Evolutionary conservation across 2,329 filamentous ascomycete genomes (phyloP).

Genomic region (Hymenoscyphus fructigenus): DNA sequence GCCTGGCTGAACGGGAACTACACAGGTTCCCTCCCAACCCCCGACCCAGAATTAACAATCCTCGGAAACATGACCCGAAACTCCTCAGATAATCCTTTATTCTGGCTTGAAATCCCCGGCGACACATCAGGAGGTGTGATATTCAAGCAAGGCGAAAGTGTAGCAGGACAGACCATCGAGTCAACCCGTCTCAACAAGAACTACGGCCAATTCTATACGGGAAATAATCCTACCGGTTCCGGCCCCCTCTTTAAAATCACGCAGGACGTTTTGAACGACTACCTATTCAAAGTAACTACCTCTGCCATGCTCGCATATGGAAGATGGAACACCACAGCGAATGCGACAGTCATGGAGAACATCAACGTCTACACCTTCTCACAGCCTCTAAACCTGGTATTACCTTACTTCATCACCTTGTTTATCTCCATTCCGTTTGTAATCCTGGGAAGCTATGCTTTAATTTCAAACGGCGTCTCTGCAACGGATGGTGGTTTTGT

Average conservation of each 20-base stretch:
- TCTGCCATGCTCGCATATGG: constrained; percentile 20
- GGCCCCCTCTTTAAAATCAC: constrained; percentile 17
- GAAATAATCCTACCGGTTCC: background rate
- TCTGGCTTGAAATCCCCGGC: background rate
- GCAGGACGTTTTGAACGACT: constrained; percentile 21
- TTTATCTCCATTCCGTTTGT: constrained; percentile 22
- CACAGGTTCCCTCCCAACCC: background rate
- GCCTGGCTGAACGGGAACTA: background rate
- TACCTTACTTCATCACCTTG: constrained; percentile 27
- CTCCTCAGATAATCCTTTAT: background rate
- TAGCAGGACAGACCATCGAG: background rate
- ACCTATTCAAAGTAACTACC: constrained; percentile 26
- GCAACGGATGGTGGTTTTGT: constrained; percentile 26
- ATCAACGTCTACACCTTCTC: constrained; percentile 28
- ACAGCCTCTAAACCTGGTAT: constrained; percentile 21
- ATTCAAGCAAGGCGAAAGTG: background rate
- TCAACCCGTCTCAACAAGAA: background rate
- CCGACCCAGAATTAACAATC: background rate
- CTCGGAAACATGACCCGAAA: background rate
- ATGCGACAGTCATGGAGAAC: constrained; percentile 15
- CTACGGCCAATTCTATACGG: background rate
- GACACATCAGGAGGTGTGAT: background rate
- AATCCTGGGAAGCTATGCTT: constrained; percentile 16
- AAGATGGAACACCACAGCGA: constrained; percentile 19
- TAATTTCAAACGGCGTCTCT: constrained; percentile 22